Conservation (phyloP, 2,329 filamentous ascomycete genomes). For the Colletotrichum graminicola region DNA sequence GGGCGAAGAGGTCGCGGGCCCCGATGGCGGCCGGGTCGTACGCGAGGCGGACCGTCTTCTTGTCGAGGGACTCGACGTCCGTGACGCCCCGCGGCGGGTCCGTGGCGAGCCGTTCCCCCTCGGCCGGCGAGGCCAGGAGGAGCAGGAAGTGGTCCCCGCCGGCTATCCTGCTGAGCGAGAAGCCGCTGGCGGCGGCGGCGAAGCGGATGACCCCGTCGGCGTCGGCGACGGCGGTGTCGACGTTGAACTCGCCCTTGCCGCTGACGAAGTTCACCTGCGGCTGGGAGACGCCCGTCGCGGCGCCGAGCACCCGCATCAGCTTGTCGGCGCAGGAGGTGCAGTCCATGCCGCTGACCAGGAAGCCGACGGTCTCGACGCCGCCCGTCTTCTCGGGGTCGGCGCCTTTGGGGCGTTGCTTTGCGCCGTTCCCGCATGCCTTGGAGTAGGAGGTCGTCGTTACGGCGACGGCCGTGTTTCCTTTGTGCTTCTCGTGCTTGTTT, state of each 20-base stretch:
- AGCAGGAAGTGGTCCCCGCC: constrained; percentile 49
- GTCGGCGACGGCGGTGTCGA: constrained; percentile 46
- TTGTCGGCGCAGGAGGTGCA: too few species aligned
- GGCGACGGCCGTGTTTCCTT: too few species aligned
- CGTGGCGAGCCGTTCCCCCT: constrained; percentile 43
- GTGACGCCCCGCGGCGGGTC: constrained; percentile 46
- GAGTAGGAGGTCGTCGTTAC: too few species aligned
- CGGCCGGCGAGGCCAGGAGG: constrained; percentile 43
- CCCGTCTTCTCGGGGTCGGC: too few species aligned
- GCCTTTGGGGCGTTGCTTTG: too few species aligned
- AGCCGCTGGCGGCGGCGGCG: constrained; percentile 49
- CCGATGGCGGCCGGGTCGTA: constrained; percentile 53
- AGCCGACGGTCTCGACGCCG: too few species aligned
- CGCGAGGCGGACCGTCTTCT: constrained; percentile 48
- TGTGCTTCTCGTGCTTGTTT: too few species aligned
- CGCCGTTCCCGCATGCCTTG: too few species aligned
- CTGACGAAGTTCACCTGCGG: constrained; percentile 51
- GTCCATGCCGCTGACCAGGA: too few species aligned
- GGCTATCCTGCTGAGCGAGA: constrained; percentile 46
- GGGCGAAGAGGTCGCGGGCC: constrained; percentile 47
- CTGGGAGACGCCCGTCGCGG: too few species aligned
- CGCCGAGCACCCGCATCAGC: too few species aligned
- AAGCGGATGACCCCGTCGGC: constrained; percentile 47
- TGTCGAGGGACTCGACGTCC: constrained; percentile 46
- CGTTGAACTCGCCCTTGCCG: constrained; percentile 51